phyloP scores from a whole-genome alignment of 83 land plant genomes.

The Larix sibirica region DNA sequence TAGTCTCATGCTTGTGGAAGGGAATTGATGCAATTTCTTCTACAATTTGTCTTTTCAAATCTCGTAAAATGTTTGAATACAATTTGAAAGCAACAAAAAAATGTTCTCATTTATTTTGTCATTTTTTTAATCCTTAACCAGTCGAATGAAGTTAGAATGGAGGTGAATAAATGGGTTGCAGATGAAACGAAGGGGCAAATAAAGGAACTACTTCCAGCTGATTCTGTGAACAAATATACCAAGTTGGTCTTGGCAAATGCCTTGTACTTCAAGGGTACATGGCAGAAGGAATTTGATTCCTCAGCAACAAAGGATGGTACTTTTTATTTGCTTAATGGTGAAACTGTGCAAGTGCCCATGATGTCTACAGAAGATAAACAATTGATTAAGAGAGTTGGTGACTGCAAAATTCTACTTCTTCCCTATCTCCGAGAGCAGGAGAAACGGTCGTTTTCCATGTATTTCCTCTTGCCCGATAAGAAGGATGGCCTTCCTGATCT shows the following conservation, averaged over 20 bases:
- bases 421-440: conserved; percentile 7
- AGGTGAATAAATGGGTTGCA: no score
- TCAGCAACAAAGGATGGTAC: conserved; percentile 46
- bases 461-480: conserved; percentile 28
- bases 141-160: conserved; percentile 4
- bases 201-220: conserved; percentile 50
- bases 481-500: conserved; percentile 56
- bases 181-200: no score
- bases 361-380: conserved; percentile 24
- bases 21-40: no score
- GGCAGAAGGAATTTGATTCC: conserved; percentile 59
- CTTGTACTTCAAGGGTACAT: conserved; percentile 79
- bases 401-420: conserved; percentile 10
- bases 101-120: no score
- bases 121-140: no score
- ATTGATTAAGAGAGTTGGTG: background rate
- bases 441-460: conserved; percentile 2
- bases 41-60: no score
- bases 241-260: conserved; percentile 77
- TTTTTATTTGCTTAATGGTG: conserved; percentile 63
- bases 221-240: conserved; percentile 53
- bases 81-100: no score
- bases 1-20: no score
- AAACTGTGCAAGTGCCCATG: conserved; percentile 10
- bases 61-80: no score